Evolutionary conservation across 495 filamentous ascomycete species (phyloP), one percentile per base, ranked within the genome.

Genomic region (Aspergillus avenaceus): DNA sequence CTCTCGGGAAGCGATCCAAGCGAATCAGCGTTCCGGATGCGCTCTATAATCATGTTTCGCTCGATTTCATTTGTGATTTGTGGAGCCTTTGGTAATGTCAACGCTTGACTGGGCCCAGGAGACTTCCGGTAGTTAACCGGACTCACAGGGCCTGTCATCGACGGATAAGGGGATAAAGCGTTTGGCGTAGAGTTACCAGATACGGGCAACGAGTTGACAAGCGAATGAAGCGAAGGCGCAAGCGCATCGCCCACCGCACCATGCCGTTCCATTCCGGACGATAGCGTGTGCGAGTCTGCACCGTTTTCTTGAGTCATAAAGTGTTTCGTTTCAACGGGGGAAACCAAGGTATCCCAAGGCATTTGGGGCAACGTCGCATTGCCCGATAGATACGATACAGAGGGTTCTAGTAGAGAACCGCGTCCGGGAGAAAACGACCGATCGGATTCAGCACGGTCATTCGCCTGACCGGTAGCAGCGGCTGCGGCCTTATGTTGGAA

Each of bases 401-500:
- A 78, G 16, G 83, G 75, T 53, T 90, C 86, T 63, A 89, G 82
- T 61, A 84, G 76, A 25, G 83, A 71, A 47, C 82, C 72, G 51
- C 78, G 78, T 56, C 80, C 85, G 34, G 86, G 81, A 41, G 91
- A 84, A 63, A 87, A 90, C 52, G 84, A 74, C 65, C 84, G 83
- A 65, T 83, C 80, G 27, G 84, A 81, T 55, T 82, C 79, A 60
- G 84, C 84, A 59, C 79, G 73, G 55, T 90, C 85, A 67, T 86
- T 88, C 59, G 80, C 72, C 64, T 86, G 83, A 57, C 76, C 78
- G 50, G 82, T 87, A 74, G 90, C 91, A 29, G 86, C 85, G 42
- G 87, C 88, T 59, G 85, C 87, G 60, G 93, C 92, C 74, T 96
- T 95, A 72, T 97, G 90, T 75, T 95, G 95, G 68, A 97, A 86